phyloP scores from a whole-genome alignment of 768 basidiomycete genomes.

The Coprinopsis sp. region DNA sequence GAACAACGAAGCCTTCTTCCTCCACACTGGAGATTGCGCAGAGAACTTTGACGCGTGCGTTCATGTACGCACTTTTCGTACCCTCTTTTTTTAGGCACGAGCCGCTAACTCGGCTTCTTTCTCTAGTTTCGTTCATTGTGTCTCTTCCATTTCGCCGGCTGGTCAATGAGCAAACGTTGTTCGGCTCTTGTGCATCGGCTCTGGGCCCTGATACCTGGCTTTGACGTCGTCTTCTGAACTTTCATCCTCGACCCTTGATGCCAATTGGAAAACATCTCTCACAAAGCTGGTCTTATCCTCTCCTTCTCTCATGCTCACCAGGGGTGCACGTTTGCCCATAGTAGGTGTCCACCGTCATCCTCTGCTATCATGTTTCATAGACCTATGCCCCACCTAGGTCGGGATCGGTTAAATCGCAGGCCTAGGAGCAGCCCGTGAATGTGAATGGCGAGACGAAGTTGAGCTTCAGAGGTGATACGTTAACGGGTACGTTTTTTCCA shows the following conservation, averaged over 20 bases:
- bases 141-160: constrained; percentile 6
- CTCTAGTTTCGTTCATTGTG: constrained; percentile 5
- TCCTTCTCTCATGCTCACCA: constrained; percentile 93
- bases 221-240: not conserved
- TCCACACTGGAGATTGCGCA: constrained; percentile 98
- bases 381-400: constrained; percentile 38
- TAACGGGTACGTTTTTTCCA: constrained; percentile 3
- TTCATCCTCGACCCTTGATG: not conserved
- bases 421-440: constrained; percentile 85
- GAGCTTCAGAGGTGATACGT: constrained; percentile 66
- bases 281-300: constrained; percentile 85
- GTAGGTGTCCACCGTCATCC: constrained; percentile 40
- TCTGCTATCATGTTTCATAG: constrained; percentile 4
- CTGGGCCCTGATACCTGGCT: too few species aligned
- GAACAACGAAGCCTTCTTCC: constrained; percentile 82
- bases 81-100: too few species aligned
- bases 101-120: too few species aligned
- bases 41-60: constrained; percentile 92
- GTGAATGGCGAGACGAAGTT: constrained; percentile 68
- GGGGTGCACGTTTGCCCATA: constrained; percentile 91
- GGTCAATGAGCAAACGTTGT: not conserved
- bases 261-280: constrained; percentile 88
- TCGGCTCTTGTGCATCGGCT: constrained; percentile 2
- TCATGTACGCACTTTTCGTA: constrained; percentile 60
- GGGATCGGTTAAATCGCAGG: constrained; percentile 88